Conservation (phyloP, 345 rosid genomes). For the Gossypium thurberi region DNA sequence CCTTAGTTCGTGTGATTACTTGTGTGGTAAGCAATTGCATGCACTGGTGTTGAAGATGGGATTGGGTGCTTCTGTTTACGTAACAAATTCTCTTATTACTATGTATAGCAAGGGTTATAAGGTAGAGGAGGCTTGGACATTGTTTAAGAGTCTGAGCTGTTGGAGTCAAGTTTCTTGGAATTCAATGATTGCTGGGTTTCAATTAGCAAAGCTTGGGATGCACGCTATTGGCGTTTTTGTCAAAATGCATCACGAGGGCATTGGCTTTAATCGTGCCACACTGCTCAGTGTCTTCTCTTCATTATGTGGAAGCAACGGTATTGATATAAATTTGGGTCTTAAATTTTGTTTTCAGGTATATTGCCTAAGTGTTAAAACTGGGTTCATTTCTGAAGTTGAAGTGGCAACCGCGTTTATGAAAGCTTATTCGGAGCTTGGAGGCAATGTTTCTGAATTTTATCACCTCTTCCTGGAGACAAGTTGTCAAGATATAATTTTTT, state of each 20-base stretch:
- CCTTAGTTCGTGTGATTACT: conserved; percentile 44
- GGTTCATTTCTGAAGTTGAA: conserved; percentile 47
- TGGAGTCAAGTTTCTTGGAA: conserved; percentile 68
- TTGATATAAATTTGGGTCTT: conserved; percentile 29
- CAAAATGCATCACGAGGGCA: conserved; percentile 43
- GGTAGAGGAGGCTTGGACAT: conserved; percentile 51
- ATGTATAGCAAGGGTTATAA: conserved; percentile 48
- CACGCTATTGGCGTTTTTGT: conserved; percentile 40
- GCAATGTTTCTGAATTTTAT: conserved; percentile 46
- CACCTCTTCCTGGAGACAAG: conserved; percentile 51
- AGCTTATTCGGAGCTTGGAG: conserved; percentile 63
- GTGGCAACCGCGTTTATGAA: conserved; percentile 69
- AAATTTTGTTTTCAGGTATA: conserved; percentile 55
- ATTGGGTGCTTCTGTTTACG: conserved; percentile 39
- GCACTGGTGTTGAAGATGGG: conserved; percentile 59
- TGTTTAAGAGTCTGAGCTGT: conserved; percentile 43
- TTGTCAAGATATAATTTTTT: conserved; percentile 49
- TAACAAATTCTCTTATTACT: conserved; percentile 65
- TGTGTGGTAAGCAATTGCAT: conserved; percentile 61
- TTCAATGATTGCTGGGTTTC: conserved; percentile 73
- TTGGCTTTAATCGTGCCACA: conserved; percentile 67
- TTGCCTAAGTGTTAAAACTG: conserved; percentile 46
- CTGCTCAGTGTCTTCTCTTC: conserved; percentile 61
- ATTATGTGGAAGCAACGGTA: conserved; percentile 35
- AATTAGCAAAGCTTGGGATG: conserved; percentile 32